These are phyloP conservation scores for Grifola frondosa DNA, from an alignment of 1,284 basidiomycete genomes.

Conservation along the genomic window DNA sequence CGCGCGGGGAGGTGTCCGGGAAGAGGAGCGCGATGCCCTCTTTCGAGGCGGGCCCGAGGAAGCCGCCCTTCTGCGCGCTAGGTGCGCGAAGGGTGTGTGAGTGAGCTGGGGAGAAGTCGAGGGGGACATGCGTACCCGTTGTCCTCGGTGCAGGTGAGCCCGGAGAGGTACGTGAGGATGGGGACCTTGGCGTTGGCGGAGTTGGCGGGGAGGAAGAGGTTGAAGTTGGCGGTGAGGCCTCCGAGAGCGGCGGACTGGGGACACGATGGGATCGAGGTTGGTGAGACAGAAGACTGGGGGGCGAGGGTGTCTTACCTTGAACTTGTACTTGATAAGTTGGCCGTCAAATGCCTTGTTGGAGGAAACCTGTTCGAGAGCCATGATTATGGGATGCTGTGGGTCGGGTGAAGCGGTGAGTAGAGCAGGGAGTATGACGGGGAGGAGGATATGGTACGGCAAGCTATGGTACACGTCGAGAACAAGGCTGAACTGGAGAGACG, in stretches of 20 bases:
- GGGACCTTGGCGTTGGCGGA: constrained; percentile 67
- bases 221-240: constrained; percentile 80
- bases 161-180: constrained; percentile 87
- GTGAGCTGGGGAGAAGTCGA: not conserved
- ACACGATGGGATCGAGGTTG: constrained; percentile 3
- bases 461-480: constrained; percentile 2
- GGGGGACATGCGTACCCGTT: constrained; percentile 64
- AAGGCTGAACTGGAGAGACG: not conserved
- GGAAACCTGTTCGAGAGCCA: constrained; percentile 67
- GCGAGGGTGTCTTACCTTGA: constrained; percentile 51
- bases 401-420: not conserved
- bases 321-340: constrained; percentile 83
- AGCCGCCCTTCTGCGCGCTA: constrained; percentile 87
- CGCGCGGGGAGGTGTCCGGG: constrained; percentile 94
- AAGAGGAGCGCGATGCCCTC: constrained; percentile 92
- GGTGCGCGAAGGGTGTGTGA: not conserved
- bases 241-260: constrained; percentile 70
- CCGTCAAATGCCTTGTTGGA: constrained; percentile 81
- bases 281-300: not conserved
- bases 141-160: constrained; percentile 95
- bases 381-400: constrained; percentile 17
- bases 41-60: constrained; percentile 76
- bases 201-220: constrained; percentile 83
- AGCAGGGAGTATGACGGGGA: not conserved
- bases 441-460: constrained; percentile 4